Evolutionary conservation across 495 filamentous ascomycete genomes (phyloP), one percentile per base, ranked within the genome.

Genomic region (Penicillium antarcticum): DNA sequence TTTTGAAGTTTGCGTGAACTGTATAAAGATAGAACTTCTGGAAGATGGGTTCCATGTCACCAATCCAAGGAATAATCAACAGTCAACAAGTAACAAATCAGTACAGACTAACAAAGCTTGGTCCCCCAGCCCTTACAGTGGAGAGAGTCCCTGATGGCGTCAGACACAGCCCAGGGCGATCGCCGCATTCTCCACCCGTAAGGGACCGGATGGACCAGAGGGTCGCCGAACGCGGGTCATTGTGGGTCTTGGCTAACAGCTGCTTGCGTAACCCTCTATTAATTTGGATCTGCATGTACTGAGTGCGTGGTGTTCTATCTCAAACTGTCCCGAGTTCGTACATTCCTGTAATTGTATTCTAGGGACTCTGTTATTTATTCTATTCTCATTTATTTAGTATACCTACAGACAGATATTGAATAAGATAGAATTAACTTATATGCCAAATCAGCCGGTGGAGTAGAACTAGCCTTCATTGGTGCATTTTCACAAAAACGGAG

Each of bases 241-340:
- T 45, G 56, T 65, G 55, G 67, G 68, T 57, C 70, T 56, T 59
- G 56, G 57, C 65, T 55, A 52, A 56, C 48, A 62, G 45, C 61
- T 68, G 71, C 71, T 74, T 74, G 71, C 71, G 71, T 74, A 74
- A 74, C 71, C 69, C 62, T 42, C 51, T 52, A 55, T 63, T 67
- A 66, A 73, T 71, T 69, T 63, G 58, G 70, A 73, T 73, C 70
- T 66, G 51, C 67, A 52, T 45, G 61, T 51, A 29, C n/a, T n/a
- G n/a, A n/a, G n/a, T n/a, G n/a, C 41, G 24, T 52, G 51, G 51
- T 48, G 31, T 56, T 55, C 40, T 58, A 61, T 61, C 53, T 58
- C 58, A 64, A 64, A 61, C 54, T 47, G 21, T 43, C 32, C 26
- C 26, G 26, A 29, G 26, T 10, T 9, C 26, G 43, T 48, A 55